Base-by-base conservation (phyloP, 768 basidiomycete genomes). In the Phlebiopsis gigantea region DNA sequence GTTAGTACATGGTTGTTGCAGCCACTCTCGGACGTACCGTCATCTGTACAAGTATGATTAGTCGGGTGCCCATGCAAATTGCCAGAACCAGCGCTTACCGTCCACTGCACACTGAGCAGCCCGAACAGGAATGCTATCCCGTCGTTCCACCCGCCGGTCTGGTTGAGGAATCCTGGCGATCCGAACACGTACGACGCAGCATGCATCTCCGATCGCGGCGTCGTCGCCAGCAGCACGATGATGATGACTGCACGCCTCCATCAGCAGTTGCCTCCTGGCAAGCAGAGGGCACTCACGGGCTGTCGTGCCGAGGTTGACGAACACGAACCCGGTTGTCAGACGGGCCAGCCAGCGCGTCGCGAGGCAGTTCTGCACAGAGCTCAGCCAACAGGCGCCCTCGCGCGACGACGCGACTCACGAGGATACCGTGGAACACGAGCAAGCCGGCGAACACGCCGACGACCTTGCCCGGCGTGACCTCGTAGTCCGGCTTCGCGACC, bases 71-170 rank as follows among this genome's bases (percentile, higher is more conserved):
- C n/a, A n/a, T n/a, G n/a, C n/a, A 41, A 10, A 41, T 41, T n/a
- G n/a, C 12, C n/a, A n/a, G n/a, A 10, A 52, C 17, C 7, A 10
- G 12, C 21, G 72, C 85, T 30, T 63, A 90, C 85, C 62, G 88
- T 90, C 88, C 90, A 93, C 67, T 93, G 90, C 21, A 95, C 93
- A 57, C 85, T 88, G 26, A 94, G 76, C 50, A 94, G 71, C 24
- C 92, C 93, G 62, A 96, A 86, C 21, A 92, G 73, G 74, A 93
- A 93, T 0, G 90, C 85, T 44, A 95, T 74, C 0, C 92, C 92
- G 41, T 78, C 80, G 61, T 83, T 85, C 80, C 83, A 85, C 57
- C 87, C 91, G 26, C 90, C 89, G 0, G 90, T 87, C 63, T 84
- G 80, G 68, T 96, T 96, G 46, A 83, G 71, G 50, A 90, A 68